Base-by-base conservation (phyloP, 2,329 filamentous ascomycete genomes). In the Nigrospora osmanthi region DNA sequence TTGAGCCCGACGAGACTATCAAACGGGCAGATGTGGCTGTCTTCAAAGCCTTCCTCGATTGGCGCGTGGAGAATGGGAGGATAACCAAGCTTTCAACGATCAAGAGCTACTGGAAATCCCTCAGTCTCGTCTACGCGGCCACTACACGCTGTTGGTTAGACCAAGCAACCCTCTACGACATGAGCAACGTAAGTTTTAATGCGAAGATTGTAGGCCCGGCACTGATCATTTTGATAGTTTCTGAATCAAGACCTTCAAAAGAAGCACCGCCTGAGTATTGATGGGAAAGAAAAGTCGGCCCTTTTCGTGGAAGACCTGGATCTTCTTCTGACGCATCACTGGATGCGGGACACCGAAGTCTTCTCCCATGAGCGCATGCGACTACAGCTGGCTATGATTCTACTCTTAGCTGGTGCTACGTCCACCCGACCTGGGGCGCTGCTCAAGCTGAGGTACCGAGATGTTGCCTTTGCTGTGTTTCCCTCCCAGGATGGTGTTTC, bases 401-500 rank as follows among this genome's bases (percentile, higher is more conserved):
- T 55, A 13, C 49, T 51, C 35, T 32, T 59, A 40, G 45, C 51
- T 49, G 48, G 51, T 35, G 54, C 45, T 40, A 59, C 49, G 32
- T 43, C 49, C 12, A 57, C 49, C 3, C 47, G 53, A 34, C 56
- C 52, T 15, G 49, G 49, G 30, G 55, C 52, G 35, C 49, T 59
- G 11, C 53, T 61, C 35, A 43, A 49, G 17, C 44, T 59, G 33
- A 49, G 49, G 4, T 60, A 60, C 35, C 38, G 52, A 44, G 47
- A 58, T 43, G 49, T 60, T 34, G 46, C 56, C 42, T 58, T 60
- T 35, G 38, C 57, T 38, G 17, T 60, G 3, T 57, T 60, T 35
- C 53, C 50, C 23, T 46, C 49, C 40, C 39, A 35, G 5, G 38
- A 45, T 33, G 50, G 48, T 43, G 49, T 49, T 31, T 34, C 15